phyloP scores from a whole-genome alignment of 2,329 filamentous ascomycete genomes.

The Macrophomina pseudophaseolina region DNA sequence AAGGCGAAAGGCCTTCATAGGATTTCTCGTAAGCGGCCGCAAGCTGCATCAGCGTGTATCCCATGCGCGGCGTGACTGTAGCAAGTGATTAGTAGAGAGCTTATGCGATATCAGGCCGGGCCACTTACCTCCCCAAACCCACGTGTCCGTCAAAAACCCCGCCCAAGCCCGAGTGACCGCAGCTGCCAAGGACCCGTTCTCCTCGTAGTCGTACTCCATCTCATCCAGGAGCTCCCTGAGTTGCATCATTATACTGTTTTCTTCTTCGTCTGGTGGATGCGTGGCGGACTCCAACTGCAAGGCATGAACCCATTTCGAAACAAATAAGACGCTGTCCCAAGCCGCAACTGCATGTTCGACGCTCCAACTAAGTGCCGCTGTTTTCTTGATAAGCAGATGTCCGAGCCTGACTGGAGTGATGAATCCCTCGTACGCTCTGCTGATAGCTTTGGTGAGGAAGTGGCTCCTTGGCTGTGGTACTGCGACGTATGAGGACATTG shows the following conservation, averaged over 20 bases:
- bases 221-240: slow-evolving; percentile 34
- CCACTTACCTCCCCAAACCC: slow-evolving; percentile 30
- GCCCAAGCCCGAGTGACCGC: slow-evolving; percentile 38
- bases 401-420: slow-evolving; percentile 36
- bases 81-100: neutral
- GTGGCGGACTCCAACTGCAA: slow-evolving; percentile 34
- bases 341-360: slow-evolving; percentile 42
- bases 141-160: slow-evolving; percentile 36
- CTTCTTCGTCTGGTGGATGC: slow-evolving; percentile 31
- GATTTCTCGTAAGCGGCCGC: neutral
- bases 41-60: slow-evolving; percentile 7
- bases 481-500: slow-evolving; percentile 34
- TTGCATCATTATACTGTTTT: slow-evolving; percentile 34
- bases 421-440: slow-evolving; percentile 37
- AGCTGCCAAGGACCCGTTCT: slow-evolving; percentile 33
- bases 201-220: slow-evolving; percentile 32
- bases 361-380: slow-evolving; percentile 39
- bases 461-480: slow-evolving; percentile 34
- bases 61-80: slow-evolving; percentile 1
- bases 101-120: too few relatives aligned
- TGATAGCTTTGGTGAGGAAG: slow-evolving; percentile 37
- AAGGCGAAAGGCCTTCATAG: neutral
- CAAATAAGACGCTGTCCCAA: slow-evolving; percentile 39
- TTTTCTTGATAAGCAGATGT: slow-evolving; percentile 38
- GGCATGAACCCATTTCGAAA: slow-evolving; percentile 42